Evolutionary conservation across 2,329 filamentous ascomycete species (phyloP), one percentile per base, ranked within the genome.

Genomic region (Trichoderma simmonsii): DNA sequence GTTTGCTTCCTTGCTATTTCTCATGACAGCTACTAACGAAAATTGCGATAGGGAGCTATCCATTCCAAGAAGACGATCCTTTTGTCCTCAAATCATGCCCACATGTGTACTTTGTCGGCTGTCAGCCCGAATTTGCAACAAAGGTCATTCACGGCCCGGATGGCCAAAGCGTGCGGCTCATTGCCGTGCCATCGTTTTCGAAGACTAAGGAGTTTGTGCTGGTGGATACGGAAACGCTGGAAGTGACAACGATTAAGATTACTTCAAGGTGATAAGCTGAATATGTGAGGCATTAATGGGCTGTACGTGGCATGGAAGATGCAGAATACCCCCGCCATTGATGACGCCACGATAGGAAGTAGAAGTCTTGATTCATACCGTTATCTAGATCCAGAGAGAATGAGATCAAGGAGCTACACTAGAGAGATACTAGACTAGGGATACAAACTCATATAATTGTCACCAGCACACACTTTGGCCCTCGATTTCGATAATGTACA

Each of bases 11-110:
- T 11, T 12, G n/a, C 30, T 71, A 30, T 67, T 32, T 67, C n/a
- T 34, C 4, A 21, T 6, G 3, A 48, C 28, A 4, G 11, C 15
- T 24, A 30, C 76, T 79, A 63, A 79, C 71, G 3, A 21, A 5
- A 18, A 15, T 24, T 1, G n/a, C 36, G 6, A 1, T 73, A 95
- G 93, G 93, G 93, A 95, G 93, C 78, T 99, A 98, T 79, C 96
- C 96, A 0, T 99, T 97, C 82, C 95, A 98, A 81, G 93, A 96
- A 21, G 89, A 94, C 64, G 97, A 99, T 78, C 94, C 93, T 0
- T 97, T 98, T 78, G 92, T 98, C 57, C 86, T 99, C 77, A 89
- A 91, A 74, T 85, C 90, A 21, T 97, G 93, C 74, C 96, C 96
- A 3, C 95, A 99, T 78, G 85, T 99, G 36, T 98, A 94, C 83